phyloP scores from a whole-genome alignment of 2,329 filamentous ascomycete genomes.

The Colletotrichum gigasporum region DNA sequence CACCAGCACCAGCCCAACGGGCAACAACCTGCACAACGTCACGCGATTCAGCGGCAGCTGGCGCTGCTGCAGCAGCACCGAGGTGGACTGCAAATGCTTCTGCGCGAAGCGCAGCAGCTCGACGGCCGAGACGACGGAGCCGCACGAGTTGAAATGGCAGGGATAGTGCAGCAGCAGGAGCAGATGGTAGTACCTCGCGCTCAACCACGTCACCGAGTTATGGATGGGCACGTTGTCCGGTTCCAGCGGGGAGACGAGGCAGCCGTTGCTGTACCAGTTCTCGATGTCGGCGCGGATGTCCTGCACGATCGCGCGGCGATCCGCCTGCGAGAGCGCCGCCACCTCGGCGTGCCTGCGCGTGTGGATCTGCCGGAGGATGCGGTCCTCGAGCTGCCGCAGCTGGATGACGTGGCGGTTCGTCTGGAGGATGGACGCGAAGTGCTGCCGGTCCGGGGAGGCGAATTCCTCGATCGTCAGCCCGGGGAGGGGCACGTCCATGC shows the following conservation, averaged over 20 bases:
- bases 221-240: constrained; percentile 55
- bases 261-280: constrained; percentile 57
- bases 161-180: constrained; percentile 54
- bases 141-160: constrained; percentile 48
- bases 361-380: constrained; percentile 49
- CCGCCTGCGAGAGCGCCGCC: constrained; percentile 40
- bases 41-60: constrained; percentile 54
- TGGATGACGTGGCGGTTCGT: constrained; percentile 55
- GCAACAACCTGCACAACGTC: constrained; percentile 50
- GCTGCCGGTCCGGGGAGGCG: constrained; percentile 46
- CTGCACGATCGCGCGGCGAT: constrained; percentile 43
- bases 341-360: constrained; percentile 41
- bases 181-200: constrained; percentile 54
- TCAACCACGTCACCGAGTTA: constrained; percentile 54
- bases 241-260: constrained; percentile 52
- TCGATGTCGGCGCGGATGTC: constrained; percentile 53
- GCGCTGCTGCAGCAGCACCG: constrained; percentile 51
- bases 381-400: constrained; percentile 53
- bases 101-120: constrained; percentile 50
- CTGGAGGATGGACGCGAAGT: constrained; percentile 52
- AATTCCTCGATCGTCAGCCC: constrained; percentile 56
- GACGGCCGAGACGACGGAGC: constrained; percentile 39
- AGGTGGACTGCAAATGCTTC: constrained; percentile 53
- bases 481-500: constrained; percentile 51
- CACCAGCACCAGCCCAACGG: constrained; percentile 48